Evolutionary conservation across 2,329 filamentous ascomycete genomes (phyloP), one percentile per base, ranked within the genome.

Genomic region (Sporothrix globosa): DNA sequence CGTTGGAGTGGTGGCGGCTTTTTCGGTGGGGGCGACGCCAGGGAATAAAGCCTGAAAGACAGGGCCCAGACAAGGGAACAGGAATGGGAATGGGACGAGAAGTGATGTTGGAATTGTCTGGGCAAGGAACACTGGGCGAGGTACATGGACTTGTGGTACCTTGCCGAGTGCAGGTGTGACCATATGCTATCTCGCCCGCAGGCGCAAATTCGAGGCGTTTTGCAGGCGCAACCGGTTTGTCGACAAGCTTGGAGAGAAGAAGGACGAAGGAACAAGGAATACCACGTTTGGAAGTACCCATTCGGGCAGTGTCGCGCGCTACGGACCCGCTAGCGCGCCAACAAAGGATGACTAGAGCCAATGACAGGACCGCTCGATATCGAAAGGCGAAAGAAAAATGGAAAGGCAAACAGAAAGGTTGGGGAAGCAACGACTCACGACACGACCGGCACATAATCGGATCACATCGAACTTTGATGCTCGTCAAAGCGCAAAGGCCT

Each of bases 361-460:
- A 71, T 71, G 34, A 44, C 61, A 71, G 61, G 41, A 24, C 67
- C 60, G 67, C 58, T 63, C 54, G 70, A 71, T 71, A 71, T 71
- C 70, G 39, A 71, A 53, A 27, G 24, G 52, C 24, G 17, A 68
- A 68, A 68, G 30, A 68, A 68, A 44, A 68, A 65, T 67, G 46
- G 56, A 21, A 67, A 58, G 46, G 63, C 53, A 53, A 27, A 50
- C 50, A 34, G 34, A 70, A 63, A 58, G 48, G 21, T 46, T 30
- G 41, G 41, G 56, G 68, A 69, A 63, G 46, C 56, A 46, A n/a
- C 46, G 21, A 63, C 67, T 50, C 50, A 52, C 48, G 34, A 54
- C 65, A 67, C 13, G 34, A n/a, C 34, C 50, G 50, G 39, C 39
- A 39, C 50, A 46, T 9, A 54, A 56, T 53, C 50, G 66, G 53